Base-by-base conservation (phyloP, 768 basidiomycete species). In the Pholiota molesta region DNA sequence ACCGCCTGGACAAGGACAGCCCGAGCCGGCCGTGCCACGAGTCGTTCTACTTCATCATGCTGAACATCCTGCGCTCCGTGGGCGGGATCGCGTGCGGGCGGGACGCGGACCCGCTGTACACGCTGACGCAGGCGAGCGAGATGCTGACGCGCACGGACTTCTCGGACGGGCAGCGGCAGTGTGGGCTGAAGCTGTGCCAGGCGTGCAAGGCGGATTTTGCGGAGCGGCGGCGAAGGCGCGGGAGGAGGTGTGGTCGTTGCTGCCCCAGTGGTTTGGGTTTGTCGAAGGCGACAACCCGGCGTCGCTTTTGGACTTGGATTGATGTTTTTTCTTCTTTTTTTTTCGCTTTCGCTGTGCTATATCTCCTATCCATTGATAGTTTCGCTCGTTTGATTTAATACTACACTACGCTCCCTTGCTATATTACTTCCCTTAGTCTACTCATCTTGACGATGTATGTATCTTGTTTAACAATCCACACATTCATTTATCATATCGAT, bases 131-230 rank as follows among this genome's bases (percentile, higher is more conserved):
- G 73, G 86, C 86, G 16, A 77, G 80, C 57, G 89, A 89, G 67
- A 91, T 92, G 91, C 77, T 92, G 49, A 79, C 81, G 21, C 78
- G 90, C 53, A 87, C 81, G 55, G 90, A 91, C 70, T 90, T 89
- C 71, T 84, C 85, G 52, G 85, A 89, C 70, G 89, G 88, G 3
- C 78, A 81, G 59, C 84, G 84, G 52, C 69, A 89, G 64, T 69
- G 77, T 74, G 77, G 82, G 8, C 59, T 77, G 64, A 71, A 69
- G 55, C 65, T 77, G 4, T 77, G 75, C 61, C 58, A 68, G 33
- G 59, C 71, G 5, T 77, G 76, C 37, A 76, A 75, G 59, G 55
- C 56, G 70, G 74, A 85, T 81, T 77, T 91, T 84, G 69, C 75
- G 67, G 64, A 71, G 62, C 88, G 78, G 69, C 73, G 10, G 69